Conservation (phyloP, 139 green algal genomes). For the Chlamydomonas sp. region DNA sequence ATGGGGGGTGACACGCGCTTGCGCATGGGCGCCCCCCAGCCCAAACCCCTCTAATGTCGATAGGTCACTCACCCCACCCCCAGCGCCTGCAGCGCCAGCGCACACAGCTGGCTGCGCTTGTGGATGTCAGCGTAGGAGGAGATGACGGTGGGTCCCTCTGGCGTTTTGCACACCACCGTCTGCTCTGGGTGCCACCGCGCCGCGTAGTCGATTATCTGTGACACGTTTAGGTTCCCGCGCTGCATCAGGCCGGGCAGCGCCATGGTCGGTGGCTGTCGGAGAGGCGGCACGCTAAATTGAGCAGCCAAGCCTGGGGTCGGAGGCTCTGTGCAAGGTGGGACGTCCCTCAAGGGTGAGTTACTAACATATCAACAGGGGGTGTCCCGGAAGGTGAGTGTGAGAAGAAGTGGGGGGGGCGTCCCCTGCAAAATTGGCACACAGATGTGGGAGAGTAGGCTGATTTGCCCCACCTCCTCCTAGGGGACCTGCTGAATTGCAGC, state of each 20-base stretch:
- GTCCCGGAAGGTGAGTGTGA: no score
- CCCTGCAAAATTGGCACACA: no score
- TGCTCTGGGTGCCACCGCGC: slow-evolving; percentile 51
- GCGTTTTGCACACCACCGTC: slow-evolving; percentile 36
- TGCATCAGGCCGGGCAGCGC: background rate
- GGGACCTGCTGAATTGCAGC: no score
- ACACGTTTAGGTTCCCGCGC: background rate
- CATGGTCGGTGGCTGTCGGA: no score
- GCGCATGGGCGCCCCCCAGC: background rate
- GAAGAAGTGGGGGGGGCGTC: no score
- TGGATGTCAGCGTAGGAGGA: slow-evolving; percentile 55
- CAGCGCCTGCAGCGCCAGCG: slow-evolving; percentile 49
- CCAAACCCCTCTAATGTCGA: background rate
- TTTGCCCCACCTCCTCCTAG: no score
- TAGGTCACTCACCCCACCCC: slow-evolving; percentile 41
- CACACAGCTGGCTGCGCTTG: slow-evolving; percentile 32
- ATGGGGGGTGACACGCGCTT: background rate
- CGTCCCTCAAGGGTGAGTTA: no score
- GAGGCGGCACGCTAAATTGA: no score
- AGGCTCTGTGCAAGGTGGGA: no score
- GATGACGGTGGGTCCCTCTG: slow-evolving; percentile 26
- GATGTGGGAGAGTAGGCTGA: no score
- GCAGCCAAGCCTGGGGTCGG: no score
- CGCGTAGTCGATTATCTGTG: background rate
- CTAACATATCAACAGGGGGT: no score